phyloP scores from a whole-genome alignment of 2,329 filamentous ascomycete genomes.

The Cladophialophora exuberans region DNA sequence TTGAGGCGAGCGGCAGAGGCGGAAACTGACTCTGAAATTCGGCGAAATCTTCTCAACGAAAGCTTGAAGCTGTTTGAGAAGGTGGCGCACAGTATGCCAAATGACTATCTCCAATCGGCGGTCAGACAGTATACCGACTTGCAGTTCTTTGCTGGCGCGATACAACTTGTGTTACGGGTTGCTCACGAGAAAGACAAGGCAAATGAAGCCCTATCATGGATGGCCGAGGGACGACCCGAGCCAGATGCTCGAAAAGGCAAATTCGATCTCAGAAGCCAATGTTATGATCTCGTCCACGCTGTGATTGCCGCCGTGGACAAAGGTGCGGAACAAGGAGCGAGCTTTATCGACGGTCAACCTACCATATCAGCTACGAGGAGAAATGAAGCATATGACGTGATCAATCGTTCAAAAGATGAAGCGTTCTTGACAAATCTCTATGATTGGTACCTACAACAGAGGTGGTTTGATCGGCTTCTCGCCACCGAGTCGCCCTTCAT shows the following conservation, averaged over 20 bases:
- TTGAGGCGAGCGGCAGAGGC: conserved; percentile 85
- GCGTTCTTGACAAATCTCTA: conserved; percentile 97
- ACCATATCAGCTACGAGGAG: conserved; percentile 77
- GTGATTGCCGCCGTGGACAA: conserved; percentile 77
- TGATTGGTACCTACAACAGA: conserved; percentile 90
- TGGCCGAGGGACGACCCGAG: conserved; percentile 77
- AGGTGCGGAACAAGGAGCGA: conserved; percentile 68
- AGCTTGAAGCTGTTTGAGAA: conserved; percentile 86
- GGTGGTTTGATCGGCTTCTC: conserved; percentile 83
- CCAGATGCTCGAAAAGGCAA: conserved; percentile 70
- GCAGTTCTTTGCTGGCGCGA: conserved; percentile 91
- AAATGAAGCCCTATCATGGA: conserved; percentile 81
- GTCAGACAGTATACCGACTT: conserved; percentile 78
- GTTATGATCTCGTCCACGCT: conserved; percentile 86
- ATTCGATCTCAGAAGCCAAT: conserved; percentile 73
- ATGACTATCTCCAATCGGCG: conserved; percentile 76
- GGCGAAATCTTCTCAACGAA: conserved; percentile 80
- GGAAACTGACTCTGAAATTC: conserved; percentile 72
- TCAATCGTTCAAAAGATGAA: conserved; percentile 85
- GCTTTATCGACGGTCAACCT: conserved; percentile 75
- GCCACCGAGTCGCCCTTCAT: conserved; percentile 84
- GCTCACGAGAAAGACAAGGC: conserved; percentile 84
- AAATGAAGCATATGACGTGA: conserved; percentile 85
- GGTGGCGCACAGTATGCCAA: conserved; percentile 80
- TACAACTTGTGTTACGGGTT: conserved; percentile 81